A percentile compares a stretch with the other conserved stretches of the same genome.
Conservation (phyloP, 352 stramenopile genomes). For the Phytophthora pini region DNA sequence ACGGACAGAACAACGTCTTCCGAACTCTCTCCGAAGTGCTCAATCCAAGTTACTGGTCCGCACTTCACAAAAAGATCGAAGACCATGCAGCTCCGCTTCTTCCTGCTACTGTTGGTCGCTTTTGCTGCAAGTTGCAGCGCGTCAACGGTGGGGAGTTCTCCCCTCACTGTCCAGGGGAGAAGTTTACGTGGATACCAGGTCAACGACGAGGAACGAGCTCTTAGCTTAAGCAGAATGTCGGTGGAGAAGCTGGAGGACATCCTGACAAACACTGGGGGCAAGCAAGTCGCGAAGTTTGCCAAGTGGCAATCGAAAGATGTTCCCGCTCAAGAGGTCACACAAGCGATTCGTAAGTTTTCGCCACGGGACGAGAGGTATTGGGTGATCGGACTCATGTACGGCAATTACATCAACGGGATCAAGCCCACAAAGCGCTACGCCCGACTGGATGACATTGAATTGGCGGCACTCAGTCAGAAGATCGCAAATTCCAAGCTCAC, state of each 20-base stretch:
- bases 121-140: background rate
- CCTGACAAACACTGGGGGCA: background rate
- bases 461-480: background rate
- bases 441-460: background rate
- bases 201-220: background rate
- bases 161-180: background rate
- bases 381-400: background rate
- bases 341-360: background rate
- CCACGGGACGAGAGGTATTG: background rate
- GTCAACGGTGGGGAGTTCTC: background rate
- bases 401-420: background rate
- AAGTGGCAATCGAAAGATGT: background rate
- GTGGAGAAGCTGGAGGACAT: slow-evolving; percentile 4
- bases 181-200: background rate
- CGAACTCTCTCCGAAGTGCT: background rate
- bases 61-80: background rate
- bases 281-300: background rate
- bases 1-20: background rate
- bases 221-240: background rate
- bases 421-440: background rate
- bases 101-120: background rate
- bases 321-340: background rate
- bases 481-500: background rate
- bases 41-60: no score
- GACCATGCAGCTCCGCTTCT: background rate